phyloP scores from a whole-genome alignment of 169 alveolate genomes.

The Eimeria sp. region DNA sequence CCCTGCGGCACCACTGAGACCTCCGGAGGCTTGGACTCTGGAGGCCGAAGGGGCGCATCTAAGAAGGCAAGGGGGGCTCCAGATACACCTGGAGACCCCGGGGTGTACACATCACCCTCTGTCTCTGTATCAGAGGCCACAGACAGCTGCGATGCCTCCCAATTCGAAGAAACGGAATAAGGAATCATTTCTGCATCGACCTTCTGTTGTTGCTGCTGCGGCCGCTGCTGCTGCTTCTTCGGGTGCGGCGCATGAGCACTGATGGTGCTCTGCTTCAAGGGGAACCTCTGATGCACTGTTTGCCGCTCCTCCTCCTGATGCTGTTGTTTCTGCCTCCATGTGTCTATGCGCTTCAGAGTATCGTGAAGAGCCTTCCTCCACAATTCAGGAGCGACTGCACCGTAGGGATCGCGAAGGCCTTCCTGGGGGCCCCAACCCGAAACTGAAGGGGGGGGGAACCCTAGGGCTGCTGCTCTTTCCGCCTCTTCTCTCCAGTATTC shows the following conservation, averaged over 20 bases:
- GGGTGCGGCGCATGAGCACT: neutral
- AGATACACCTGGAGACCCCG: neutral
- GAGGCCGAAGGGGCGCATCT: neutral
- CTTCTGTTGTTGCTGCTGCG: constrained; percentile 28
- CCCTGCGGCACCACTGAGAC: neutral
- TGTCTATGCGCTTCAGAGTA: neutral
- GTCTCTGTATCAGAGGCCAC: constrained; percentile 13
- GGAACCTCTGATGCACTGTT: constrained; percentile 23
- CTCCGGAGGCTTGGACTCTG: neutral
- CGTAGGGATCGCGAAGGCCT: constrained; percentile 1
- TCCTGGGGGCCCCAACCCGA: constrained; percentile 14
- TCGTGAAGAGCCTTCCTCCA: constrained; percentile 20
- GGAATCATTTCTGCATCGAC: neutral
- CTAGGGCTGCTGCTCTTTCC: constrained; percentile 48
- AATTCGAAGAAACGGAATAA: neutral
- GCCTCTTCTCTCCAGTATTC: constrained; percentile 81
- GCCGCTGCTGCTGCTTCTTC: constrained; percentile 9
- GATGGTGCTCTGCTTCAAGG: neutral
- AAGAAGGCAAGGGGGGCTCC: neutral
- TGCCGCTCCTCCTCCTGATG: neutral
- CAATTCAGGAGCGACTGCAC: constrained; percentile 7
- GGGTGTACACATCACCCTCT: neutral
- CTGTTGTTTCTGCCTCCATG: constrained; percentile 47
- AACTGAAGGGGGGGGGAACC: constrained; percentile 48
- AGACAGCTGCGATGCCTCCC: constrained; percentile 38